Base-by-base conservation (phyloP, 2,329 filamentous ascomycete species). In the Monosporascus sp. region DNA sequence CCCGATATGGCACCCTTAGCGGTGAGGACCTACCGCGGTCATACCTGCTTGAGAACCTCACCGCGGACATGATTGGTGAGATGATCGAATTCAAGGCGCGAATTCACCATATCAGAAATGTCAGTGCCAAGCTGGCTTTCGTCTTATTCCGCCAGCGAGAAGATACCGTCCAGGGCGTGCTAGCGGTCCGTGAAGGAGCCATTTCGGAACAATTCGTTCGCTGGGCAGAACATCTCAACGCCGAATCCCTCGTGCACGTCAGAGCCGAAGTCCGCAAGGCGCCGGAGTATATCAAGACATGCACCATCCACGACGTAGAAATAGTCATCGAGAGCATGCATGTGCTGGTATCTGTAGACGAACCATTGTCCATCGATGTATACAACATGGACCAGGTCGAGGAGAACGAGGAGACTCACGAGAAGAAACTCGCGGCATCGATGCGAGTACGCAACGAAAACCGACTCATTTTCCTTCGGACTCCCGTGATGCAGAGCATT, bases 81-180 rank as follows among this genome's bases (percentile, higher is more conserved):
- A 74, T 80, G 57, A 76, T 90, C 48, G 71, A 74, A 52, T 90
- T 92, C 72, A 82, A 83, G 41, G 87, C 86, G 37, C 80, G 89
- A 37, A 75, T 94, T 20, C 88, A 93, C 68, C 89, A 91, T 52
- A 79, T 94, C 54, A 84, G 92, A 47, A 87, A 87, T 61, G 81
- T 96, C 74, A 93, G 90, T 66, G 81, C 89, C 61, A 87, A 88
- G 60, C 77, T 96, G 37, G 89, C 90, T 63, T 96, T 96, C 70
- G 75, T 96, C 44, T 81, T 96, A 54, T 87, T 96, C 65, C 86
- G 92, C 52, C 90, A 96, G 71, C 88, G 92, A 71, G 84, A 88
- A 14, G 79, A 82, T 59, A 94, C 90, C 24, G 83, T 96, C 49
- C 92, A 97, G 70, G 91, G 90, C 56, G 89, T 96, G 3, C 75